A percentile compares a stretch with the other conserved stretches of the same genome.
Evolutionary conservation across 306 rosid species (phyloP).

Genomic region (Cucumis sativus): DNA sequence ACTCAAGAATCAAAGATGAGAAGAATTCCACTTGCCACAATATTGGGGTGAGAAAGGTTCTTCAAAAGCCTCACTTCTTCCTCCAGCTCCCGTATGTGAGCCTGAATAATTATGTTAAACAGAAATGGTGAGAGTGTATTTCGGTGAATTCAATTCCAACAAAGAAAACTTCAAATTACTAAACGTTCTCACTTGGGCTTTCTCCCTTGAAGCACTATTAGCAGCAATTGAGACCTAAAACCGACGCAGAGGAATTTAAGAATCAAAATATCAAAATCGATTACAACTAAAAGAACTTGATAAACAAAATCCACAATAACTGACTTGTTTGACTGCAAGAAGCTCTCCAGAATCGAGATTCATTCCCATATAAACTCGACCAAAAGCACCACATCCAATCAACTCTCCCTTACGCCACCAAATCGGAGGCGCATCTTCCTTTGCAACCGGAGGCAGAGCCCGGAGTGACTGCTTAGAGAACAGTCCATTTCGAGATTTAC

Average conservation of each 20-base stretch:
- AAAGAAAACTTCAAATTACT: not conserved
- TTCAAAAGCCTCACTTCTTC: slow-evolving; percentile 84
- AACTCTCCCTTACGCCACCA: slow-evolving; percentile 89
- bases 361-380: slow-evolving; percentile 90
- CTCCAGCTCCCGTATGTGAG: slow-evolving; percentile 77
- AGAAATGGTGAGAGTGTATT: not conserved
- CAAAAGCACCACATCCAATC: slow-evolving; percentile 89
- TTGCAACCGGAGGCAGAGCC: slow-evolving; percentile 27
- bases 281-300: not conserved
- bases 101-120: slow-evolving; percentile 26
- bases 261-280: not conserved
- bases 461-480: slow-evolving; percentile 30
- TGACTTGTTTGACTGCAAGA: slow-evolving; percentile 72
- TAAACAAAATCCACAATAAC: not conserved
- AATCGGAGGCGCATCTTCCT: slow-evolving; percentile 33
- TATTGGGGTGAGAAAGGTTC: slow-evolving; percentile 83
- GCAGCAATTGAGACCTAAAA: slow-evolving; percentile 70
- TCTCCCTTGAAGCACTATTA: slow-evolving; percentile 59
- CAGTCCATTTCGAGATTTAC: slow-evolving; percentile 62
- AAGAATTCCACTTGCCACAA: slow-evolving; percentile 52
- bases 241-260: not conserved
- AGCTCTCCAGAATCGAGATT: slow-evolving; percentile 94
- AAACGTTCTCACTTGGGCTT: slow-evolving; percentile 43
- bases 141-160: not conserved
- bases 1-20: not conserved